phyloP scores from a whole-genome alignment of 2,329 filamentous ascomycete genomes.

The Nemania sp. region DNA sequence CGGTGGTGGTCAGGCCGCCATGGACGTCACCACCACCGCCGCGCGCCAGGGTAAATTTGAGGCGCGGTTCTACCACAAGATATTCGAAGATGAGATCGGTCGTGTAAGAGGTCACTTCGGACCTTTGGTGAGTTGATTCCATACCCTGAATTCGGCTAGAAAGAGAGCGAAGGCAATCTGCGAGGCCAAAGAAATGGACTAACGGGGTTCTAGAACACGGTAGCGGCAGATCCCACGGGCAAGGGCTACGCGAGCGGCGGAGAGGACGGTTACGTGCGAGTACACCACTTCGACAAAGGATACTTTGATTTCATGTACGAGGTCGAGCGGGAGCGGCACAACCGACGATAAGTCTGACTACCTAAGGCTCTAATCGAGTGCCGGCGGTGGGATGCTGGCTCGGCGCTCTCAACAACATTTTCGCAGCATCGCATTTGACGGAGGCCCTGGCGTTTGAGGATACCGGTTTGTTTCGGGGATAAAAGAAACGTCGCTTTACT shows the following conservation, averaged over 20 bases:
- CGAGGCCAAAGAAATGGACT: neutral
- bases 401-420: slow-evolving; percentile 34
- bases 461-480: slow-evolving; percentile 29
- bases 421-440: slow-evolving; percentile 37
- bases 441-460: slow-evolving; percentile 36
- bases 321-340: slow-evolving; percentile 81
- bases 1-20: slow-evolving; percentile 95
- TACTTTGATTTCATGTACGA: slow-evolving; percentile 99
- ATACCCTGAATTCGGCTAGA: neutral
- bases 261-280: slow-evolving; percentile 97
- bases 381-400: slow-evolving; percentile 25
- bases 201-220: slow-evolving; percentile 67
- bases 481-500: slow-evolving; percentile 18
- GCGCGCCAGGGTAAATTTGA: slow-evolving; percentile 98
- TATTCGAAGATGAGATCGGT: slow-evolving; percentile 98
- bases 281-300: slow-evolving; percentile 97
- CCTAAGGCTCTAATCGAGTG: slow-evolving; percentile 24
- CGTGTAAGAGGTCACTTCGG: slow-evolving; percentile 97
- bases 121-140: slow-evolving; percentile 60
- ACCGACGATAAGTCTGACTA: slow-evolving; percentile 39
- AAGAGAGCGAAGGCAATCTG: neutral
- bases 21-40: slow-evolving; percentile 96
- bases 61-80: slow-evolving; percentile 99
- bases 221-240: slow-evolving; percentile 88
- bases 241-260: slow-evolving; percentile 93